A percentile compares a stretch with the other conserved stretches of the same genome.
Evolutionary conservation across 1,139 yeast species (phyloP).

Genomic region (Hyphopichia fennica): DNA sequence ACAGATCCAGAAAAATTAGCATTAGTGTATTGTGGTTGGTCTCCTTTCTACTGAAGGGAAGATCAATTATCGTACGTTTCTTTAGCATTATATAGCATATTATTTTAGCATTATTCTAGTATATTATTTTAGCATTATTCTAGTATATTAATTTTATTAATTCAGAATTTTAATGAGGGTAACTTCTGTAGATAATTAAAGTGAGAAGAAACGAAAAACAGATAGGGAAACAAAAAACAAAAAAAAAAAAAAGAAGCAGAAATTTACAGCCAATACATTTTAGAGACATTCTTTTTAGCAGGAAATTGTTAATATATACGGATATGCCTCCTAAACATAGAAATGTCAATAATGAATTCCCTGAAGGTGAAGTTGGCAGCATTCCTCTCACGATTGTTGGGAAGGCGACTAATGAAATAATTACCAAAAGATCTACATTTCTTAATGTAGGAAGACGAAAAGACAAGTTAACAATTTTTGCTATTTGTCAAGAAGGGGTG

Average conservation of each 20-base stretch:
- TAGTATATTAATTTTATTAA: too few relatives aligned
- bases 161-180: too few relatives aligned
- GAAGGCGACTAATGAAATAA: constrained; percentile 6
- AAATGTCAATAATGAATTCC: not conserved
- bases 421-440: not conserved
- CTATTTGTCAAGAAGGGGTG: constrained; percentile 18
- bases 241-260: not conserved
- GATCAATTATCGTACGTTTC: too few relatives aligned
- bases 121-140: not conserved
- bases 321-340: too few relatives aligned
- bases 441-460: not conserved
- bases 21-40: constrained; percentile 83
- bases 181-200: too few relatives aligned
- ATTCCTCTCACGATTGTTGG: constrained; percentile 25
- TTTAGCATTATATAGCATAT: too few relatives aligned
- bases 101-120: not conserved
- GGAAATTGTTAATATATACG: too few relatives aligned
- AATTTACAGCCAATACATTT: not conserved
- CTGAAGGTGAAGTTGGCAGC: constrained; percentile 13
- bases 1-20: constrained; percentile 67
- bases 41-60: constrained; percentile 45
- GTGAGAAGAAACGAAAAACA: not conserved
- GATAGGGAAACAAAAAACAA: not conserved
- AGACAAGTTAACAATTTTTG: constrained; percentile 11
- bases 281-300: too few relatives aligned